Evolutionary conservation across 805 yeast genomes (phyloP), one percentile per base, ranked within the genome.

Genomic region (Lipomyces anomalus): DNA sequence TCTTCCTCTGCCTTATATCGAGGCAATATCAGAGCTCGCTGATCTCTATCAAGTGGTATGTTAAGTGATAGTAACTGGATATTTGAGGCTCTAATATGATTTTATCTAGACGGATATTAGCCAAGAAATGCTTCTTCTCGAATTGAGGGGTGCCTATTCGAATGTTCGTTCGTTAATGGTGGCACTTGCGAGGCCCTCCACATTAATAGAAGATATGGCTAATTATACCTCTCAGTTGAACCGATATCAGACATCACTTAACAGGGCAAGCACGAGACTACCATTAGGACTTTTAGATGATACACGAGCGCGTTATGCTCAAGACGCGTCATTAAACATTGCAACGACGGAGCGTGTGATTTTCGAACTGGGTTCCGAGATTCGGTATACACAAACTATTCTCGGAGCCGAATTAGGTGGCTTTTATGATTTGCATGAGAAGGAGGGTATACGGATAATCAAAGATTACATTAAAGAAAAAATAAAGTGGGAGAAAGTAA

Each of bases 351-450:
- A 61, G 35, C 50, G 49, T n/a, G 60, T 56, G 26, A 59, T 66
- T 33, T 43, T 50, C 11, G 42, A 59, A 13, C 45, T 67, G 13
- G 63, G 66, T 30, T 47, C 51, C 18, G 62, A 60, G 35, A 57
- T 69, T 20, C 46, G 59, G 34, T 57, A 57, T n/a, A 53, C 65
- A 1, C 72, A 69, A 42, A 58, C 58, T 20, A 43, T 61, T 1
- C 50, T 68, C 4, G 72, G 72, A 1, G 53, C 59, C 6, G 72
- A 68, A 49, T 59, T 68, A 7, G 68, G 68, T 6, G 63, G 63
- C 11, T 68, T 67, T 48, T 62, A 64, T 44, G 49, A 50, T 20
- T 46, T 54, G 23, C 69, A 66, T 33, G 71, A 64, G 23, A 49
- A 50, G 3, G 68, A 62, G 43, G 34, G 67, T 26, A 39, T 55